A percentile compares a stretch with the other conserved stretches of the same genome.
These are phyloP conservation scores for Eucalyptus polyanthemos DNA, from an alignment of 345 rosid genomes.

Conservation along the genomic window DNA sequence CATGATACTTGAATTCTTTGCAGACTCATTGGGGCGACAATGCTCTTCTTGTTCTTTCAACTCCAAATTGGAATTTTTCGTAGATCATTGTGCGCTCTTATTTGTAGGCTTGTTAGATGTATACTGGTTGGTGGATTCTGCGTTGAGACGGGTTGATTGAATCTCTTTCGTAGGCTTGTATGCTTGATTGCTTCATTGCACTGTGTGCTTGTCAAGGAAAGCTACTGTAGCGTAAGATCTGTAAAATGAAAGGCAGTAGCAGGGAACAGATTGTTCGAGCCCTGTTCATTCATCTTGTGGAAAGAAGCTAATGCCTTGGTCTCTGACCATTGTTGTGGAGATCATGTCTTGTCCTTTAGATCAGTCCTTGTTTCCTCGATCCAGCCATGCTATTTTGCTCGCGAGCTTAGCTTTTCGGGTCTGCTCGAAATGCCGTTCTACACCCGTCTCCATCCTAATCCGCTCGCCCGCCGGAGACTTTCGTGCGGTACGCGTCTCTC, in stretches of 20 bases:
- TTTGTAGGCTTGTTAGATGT: neutral
- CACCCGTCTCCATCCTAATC: neutral
- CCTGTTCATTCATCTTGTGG: neutral
- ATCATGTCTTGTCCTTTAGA: neutral
- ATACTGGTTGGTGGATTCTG: neutral
- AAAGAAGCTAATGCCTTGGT: neutral
- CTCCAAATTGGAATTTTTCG: neutral
- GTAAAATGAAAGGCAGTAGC: neutral
- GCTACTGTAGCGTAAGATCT: neutral
- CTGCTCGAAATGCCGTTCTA: neutral
- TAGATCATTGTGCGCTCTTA: neutral
- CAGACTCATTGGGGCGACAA: neutral
- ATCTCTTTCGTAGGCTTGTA: neutral
- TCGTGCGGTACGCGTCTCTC: neutral
- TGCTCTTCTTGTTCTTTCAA: neutral
- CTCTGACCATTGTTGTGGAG: neutral
- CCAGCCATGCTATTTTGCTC: neutral
- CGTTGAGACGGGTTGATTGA: neutral
- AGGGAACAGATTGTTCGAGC: neutral
- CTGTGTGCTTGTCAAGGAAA: neutral
- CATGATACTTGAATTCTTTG: neutral
- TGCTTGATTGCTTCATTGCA: neutral
- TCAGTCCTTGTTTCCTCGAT: neutral
- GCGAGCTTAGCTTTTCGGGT: neutral
- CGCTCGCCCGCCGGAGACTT: neutral